Conservation (phyloP, 768 basidiomycete species). For the Tephrocybe sp. region DNA sequence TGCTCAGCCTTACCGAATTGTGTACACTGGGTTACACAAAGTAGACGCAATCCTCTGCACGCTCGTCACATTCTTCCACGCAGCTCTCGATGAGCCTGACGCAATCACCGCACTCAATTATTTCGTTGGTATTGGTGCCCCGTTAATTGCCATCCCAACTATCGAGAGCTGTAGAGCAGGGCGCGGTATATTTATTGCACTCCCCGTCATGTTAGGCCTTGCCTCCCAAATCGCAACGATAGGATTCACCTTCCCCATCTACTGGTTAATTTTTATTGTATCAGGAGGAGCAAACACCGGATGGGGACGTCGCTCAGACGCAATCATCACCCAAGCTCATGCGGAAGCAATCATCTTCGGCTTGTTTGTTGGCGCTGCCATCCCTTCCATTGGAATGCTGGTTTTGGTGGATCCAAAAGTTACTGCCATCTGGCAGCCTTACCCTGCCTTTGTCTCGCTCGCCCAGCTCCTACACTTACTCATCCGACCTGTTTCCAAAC, state of each 20-base stretch:
- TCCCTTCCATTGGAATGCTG: slow-evolving; percentile 48
- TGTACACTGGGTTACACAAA: slow-evolving; percentile 34
- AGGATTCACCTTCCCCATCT: slow-evolving; percentile 44
- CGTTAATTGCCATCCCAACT: slow-evolving; percentile 39
- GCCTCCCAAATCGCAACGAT: slow-evolving; percentile 40
- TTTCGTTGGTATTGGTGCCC: slow-evolving; percentile 30
- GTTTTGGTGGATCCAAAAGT: slow-evolving; percentile 36
- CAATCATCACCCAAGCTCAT: slow-evolving; percentile 39
- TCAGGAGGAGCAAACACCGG: slow-evolving; percentile 30
- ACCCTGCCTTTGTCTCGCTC: slow-evolving; percentile 46
- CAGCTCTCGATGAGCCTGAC: slow-evolving; percentile 29
- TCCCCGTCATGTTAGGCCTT: slow-evolving; percentile 40
- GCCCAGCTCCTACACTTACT: slow-evolving; percentile 37
- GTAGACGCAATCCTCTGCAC: slow-evolving; percentile 41
- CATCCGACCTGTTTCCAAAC: slow-evolving; percentile 32
- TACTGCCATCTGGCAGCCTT: slow-evolving; percentile 55
- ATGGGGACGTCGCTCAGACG: slow-evolving; percentile 14
- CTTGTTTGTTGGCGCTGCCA: slow-evolving; percentile 38
- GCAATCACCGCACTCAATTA: slow-evolving; percentile 35
- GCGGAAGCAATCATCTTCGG: slow-evolving; percentile 54
- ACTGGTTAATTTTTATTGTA: slow-evolving; percentile 44
- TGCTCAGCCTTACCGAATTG: slow-evolving; percentile 31
- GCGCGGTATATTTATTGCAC: slow-evolving; percentile 32
- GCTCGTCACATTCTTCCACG: slow-evolving; percentile 48
- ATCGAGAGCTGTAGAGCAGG: slow-evolving; percentile 43